A percentile compares a stretch with the other conserved stretches of the same genome.
Evolutionary conservation across 2,329 filamentous ascomycete species (phyloP).

Genomic region (Trichoderma oligosporum): DNA sequence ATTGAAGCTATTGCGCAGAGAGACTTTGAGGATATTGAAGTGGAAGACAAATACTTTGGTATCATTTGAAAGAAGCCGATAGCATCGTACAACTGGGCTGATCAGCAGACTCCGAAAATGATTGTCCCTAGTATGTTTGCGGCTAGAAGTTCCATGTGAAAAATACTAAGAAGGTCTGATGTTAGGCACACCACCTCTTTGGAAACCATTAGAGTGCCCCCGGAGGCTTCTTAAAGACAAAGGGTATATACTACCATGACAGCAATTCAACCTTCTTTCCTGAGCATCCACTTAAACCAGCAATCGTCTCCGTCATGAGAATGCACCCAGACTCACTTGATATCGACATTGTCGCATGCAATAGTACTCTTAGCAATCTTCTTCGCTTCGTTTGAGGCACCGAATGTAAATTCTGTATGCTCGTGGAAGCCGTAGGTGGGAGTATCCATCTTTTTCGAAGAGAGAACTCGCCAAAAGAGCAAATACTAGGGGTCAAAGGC

Average conservation of each 20-base stretch:
- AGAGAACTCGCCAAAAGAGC: constrained; percentile 56
- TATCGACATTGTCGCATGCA: constrained; percentile 47
- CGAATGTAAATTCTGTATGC: constrained; percentile 53
- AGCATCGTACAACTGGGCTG: constrained; percentile 50
- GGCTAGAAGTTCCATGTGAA: not conserved
- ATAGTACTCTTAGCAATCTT: constrained; percentile 59
- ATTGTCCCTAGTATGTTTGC: constrained; percentile 38
- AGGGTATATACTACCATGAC: constrained; percentile 51
- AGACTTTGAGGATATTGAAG: not conserved
- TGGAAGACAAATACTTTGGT: not conserved
- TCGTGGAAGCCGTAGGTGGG: constrained; percentile 51
- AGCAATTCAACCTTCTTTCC: constrained; percentile 50
- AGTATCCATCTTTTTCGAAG: constrained; percentile 62
- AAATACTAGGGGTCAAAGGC: constrained; percentile 53
- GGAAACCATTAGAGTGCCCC: constrained; percentile 31
- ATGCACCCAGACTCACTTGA: constrained; percentile 23
- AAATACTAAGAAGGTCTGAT: not conserved
- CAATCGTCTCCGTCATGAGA: constrained; percentile 39
- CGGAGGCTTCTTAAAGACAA: constrained; percentile 38
- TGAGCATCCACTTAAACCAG: constrained; percentile 48
- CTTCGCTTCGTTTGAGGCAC: constrained; percentile 50
- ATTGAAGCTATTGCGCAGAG: constrained; percentile 24
- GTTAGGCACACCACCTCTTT: constrained; percentile 32
- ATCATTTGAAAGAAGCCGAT: constrained; percentile 40
- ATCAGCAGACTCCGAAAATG: constrained; percentile 40